Percentiles rank a stretch among this genome's conserved stretches.
phyloP scores from a whole-genome alignment of 1,284 basidiomycete species.

The Violaceomyces palustris region DNA sequence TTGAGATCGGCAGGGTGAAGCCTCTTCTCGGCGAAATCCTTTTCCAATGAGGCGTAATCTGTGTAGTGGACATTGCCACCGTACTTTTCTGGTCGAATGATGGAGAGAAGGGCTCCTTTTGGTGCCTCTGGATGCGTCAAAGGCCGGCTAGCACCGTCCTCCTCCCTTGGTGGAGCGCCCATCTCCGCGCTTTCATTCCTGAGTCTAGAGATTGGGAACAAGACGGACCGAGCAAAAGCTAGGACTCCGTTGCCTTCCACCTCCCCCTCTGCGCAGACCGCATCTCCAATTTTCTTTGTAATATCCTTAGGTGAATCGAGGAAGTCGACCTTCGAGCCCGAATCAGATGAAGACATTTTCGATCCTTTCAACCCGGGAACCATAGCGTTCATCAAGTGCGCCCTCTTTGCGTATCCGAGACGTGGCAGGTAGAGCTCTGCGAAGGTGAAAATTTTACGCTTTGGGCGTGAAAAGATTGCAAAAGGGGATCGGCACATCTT shows the following conservation, averaged over 20 bases:
- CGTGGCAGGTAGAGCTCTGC: slow-evolving; percentile 90
- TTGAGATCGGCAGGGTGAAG: slow-evolving; percentile 91
- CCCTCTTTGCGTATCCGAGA: slow-evolving; percentile 88
- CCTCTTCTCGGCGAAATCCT: slow-evolving; percentile 71
- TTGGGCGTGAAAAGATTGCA: background rate
- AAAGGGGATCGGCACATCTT: no score
- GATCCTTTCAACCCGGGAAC: slow-evolving; percentile 88
- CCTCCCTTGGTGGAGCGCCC: slow-evolving; percentile 13
- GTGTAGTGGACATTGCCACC: slow-evolving; percentile 78
- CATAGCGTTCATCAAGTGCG: slow-evolving; percentile 98
- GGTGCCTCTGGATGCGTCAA: slow-evolving; percentile 61
- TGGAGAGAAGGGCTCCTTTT: slow-evolving; percentile 74
- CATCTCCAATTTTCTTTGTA: slow-evolving; percentile 82
- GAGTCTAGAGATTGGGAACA: slow-evolving; percentile 70
- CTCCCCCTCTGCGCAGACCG: slow-evolving; percentile 86
- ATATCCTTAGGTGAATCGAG: slow-evolving; percentile 79
- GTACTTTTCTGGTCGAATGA: slow-evolving; percentile 71
- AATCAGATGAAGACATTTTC: slow-evolving; percentile 98
- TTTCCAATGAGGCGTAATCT: slow-evolving; percentile 65
- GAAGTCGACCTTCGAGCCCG: slow-evolving; percentile 96
- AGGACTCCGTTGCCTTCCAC: slow-evolving; percentile 84
- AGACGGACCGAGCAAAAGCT: slow-evolving; percentile 78
- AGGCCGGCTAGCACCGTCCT: slow-evolving; percentile 11
- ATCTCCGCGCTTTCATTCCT: slow-evolving; percentile 25
- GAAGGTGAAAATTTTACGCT: slow-evolving; percentile 98